These are phyloP conservation scores for Alternaria arbusti DNA, from an alignment of 2,329 filamentous ascomycete genomes.

Conservation along the genomic window DNA sequence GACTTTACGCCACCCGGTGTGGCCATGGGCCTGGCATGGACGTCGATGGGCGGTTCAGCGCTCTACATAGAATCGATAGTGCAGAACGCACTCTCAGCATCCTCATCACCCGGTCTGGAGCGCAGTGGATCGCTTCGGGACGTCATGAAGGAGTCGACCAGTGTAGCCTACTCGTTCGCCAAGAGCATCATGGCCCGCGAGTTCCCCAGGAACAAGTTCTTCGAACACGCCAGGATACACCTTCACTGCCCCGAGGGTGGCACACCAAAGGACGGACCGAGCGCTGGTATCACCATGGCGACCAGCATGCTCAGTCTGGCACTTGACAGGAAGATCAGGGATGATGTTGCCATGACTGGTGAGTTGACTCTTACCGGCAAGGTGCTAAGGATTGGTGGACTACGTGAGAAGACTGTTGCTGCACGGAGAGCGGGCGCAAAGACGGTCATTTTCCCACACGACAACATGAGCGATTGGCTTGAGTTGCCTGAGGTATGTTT, in stretches of 20 bases:
- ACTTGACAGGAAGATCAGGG: constrained; percentile 76
- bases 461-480: constrained; percentile 96
- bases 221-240: constrained; percentile 93
- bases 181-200: constrained; percentile 85
- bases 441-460: constrained; percentile 91
- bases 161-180: constrained; percentile 94
- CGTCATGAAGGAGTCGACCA: constrained; percentile 97
- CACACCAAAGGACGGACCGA: constrained; percentile 83
- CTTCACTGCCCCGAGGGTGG: constrained; percentile 96
- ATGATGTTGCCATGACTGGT: constrained; percentile 95
- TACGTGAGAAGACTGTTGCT: constrained; percentile 96
- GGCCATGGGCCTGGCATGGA: constrained; percentile 98
- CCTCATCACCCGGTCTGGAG: constrained; percentile 79
- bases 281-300: constrained; percentile 97
- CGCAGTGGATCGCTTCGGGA: constrained; percentile 93
- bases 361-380: constrained; percentile 97
- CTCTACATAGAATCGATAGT: constrained; percentile 98
- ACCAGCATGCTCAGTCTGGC: constrained; percentile 87
- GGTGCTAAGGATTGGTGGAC: constrained; percentile 89
- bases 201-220: constrained; percentile 92
- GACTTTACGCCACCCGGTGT: constrained; percentile 93
- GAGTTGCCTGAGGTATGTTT: constrained; percentile 88
- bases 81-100: constrained; percentile 76
- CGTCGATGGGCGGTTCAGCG: constrained; percentile 92
- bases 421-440: constrained; percentile 90